These are phyloP conservation scores for Vitis cinerea DNA, from an alignment of 164 flowering plant genomes.

Conservation along the genomic window DNA sequence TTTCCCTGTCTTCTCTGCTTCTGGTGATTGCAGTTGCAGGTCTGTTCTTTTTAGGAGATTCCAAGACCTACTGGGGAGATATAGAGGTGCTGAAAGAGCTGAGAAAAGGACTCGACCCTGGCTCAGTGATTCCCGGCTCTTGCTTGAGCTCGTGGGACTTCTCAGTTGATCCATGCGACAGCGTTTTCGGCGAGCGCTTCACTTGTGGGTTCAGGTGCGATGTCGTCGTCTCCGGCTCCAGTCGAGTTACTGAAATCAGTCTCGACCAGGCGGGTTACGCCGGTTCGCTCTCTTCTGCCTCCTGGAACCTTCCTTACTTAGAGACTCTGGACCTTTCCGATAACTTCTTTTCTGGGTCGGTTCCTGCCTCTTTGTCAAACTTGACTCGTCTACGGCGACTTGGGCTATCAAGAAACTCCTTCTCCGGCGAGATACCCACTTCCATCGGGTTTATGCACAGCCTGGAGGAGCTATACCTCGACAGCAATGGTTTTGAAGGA, in stretches of 20 bases:
- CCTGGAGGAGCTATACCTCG: slow-evolving; percentile 74
- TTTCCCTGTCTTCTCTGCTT: slow-evolving; percentile 9
- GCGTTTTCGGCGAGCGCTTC: slow-evolving; percentile 54
- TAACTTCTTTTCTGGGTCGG: slow-evolving; percentile 58
- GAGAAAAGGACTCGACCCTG: slow-evolving; percentile 34
- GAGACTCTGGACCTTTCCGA: slow-evolving; percentile 62
- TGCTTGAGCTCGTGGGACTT: slow-evolving; percentile 84
- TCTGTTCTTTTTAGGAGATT: slow-evolving; percentile 11
- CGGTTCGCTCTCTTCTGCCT: slow-evolving; percentile 43
- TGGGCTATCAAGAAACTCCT: slow-evolving; percentile 61
- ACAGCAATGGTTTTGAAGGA: slow-evolving; percentile 59
- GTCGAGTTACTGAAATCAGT: slow-evolving; percentile 74
- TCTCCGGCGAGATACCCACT: slow-evolving; percentile 71
- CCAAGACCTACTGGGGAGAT: slow-evolving; percentile 50
- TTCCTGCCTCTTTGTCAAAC: slow-evolving; percentile 58
- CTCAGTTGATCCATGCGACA: slow-evolving; percentile 85
- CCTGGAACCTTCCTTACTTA: slow-evolving; percentile 60
- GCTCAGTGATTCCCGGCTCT: slow-evolving; percentile 61
- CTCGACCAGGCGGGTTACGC: slow-evolving; percentile 88
- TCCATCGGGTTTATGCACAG: slow-evolving; percentile 48
- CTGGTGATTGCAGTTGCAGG: slow-evolving; percentile 1
- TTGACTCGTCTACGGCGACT: slow-evolving; percentile 59
- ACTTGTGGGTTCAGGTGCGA: slow-evolving; percentile 93
- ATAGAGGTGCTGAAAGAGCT: slow-evolving; percentile 47
- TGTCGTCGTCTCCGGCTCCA: slow-evolving; percentile 22